Evolutionary conservation across 306 rosid species (phyloP), one percentile per base, ranked within the genome.

Genomic region (Boehmeria nivea): DNA sequence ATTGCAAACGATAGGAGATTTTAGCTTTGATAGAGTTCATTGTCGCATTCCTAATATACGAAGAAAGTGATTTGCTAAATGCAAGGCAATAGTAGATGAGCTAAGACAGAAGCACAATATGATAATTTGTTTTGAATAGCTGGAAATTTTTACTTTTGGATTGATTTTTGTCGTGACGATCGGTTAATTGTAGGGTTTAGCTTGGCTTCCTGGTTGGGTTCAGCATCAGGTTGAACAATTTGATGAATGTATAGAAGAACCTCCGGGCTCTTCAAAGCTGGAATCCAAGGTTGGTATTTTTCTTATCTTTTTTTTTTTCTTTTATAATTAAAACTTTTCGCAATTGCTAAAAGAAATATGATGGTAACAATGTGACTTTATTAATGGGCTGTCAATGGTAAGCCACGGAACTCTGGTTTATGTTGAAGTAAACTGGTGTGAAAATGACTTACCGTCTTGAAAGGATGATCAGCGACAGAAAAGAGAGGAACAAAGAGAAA

Each of bases 151-250:
- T 28, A 42, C 3, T n/a, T 46, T 15, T 44, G 11, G 20, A 18
- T 23, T 44, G 33, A 25, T 43, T 12, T n/a, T 42, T 18, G 45
- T 40, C 2, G 45, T 20, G 19, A 59, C 26, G 12, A 36, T 66
- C 50, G 52, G 24, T 31, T 39, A 46, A 57, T 60, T 48, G 31
- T 72, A 86, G 97, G 95, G 86, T 67, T 69, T 66, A 51, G 95
- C 83, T 62, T 89, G 95, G 97, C 71, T 81, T 65, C 95, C 97
- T 33, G 59, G 66, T 64, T 89, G 97, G 95, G 78, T 83, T 79
- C 97, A 89, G 80, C 65, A 71, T 69, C 77, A 74, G 69, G 50
- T 72, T 24, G 72, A 72, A 38, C 77, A 67, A 51, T 75, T 71
- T 34, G 52, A 45, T 75, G 85, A 68, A 36, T 45, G 53, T 47